Conservation (phyloP, 2,329 filamentous ascomycete species). For the Bisporella sp. region DNA sequence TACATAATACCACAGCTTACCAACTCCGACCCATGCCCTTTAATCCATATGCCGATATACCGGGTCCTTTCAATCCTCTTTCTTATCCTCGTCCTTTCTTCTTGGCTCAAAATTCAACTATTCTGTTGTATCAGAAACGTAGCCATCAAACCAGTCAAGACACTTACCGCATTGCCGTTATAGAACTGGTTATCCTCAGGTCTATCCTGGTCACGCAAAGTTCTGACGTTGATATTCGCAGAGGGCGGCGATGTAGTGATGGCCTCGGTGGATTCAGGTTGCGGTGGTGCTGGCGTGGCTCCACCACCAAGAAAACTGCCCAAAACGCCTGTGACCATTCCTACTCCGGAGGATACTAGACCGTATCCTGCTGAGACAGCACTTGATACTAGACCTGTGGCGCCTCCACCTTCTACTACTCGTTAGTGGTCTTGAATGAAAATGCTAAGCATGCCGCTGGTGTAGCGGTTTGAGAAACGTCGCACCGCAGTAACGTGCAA, state of each 20-base stretch:
- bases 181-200: conserved; percentile 67
- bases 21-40: no score
- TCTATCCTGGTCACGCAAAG: conserved; percentile 46
- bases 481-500: no score
- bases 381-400: conserved; percentile 25
- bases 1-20: no score
- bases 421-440: no score
- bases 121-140: neutral
- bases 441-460: no score
- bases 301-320: conserved; percentile 37
- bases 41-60: no score
- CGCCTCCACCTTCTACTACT: conserved; percentile 16
- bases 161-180: conserved; percentile 77
- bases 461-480: no score
- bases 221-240: conserved; percentile 38
- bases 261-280: neutral
- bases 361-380: conserved; percentile 30
- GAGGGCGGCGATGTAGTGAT: conserved; percentile 6
- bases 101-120: conserved; percentile 26
- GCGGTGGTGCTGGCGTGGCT: conserved; percentile 5
- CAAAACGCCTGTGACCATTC: conserved; percentile 33
- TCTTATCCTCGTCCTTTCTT: conserved; percentile 20
- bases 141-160: neutral
- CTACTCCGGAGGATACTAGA: conserved; percentile 35
- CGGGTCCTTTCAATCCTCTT: conserved; percentile 5